Evolutionary conservation across 2,329 filamentous ascomycete genomes (phyloP).

Genomic region (Curvularia hawaiiensis): DNA sequence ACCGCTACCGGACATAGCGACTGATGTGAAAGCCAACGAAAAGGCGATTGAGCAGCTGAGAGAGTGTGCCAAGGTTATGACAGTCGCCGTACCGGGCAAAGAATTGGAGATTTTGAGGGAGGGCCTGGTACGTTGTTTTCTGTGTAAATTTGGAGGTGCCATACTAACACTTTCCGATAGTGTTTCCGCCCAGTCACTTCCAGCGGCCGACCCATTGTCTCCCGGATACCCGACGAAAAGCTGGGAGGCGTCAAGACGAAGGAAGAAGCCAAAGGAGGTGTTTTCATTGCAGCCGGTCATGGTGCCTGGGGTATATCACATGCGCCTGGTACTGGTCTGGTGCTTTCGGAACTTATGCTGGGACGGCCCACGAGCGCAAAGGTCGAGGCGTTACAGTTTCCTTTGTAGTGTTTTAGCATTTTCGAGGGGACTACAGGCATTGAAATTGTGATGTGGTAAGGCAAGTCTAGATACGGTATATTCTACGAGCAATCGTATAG

Average conservation of each 20-base stretch:
- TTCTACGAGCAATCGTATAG: neutral
- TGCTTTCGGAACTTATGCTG: slow-evolving; percentile 72
- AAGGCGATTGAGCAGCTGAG: slow-evolving; percentile 58
- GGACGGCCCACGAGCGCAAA: slow-evolving; percentile 64
- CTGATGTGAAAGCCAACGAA: slow-evolving; percentile 55
- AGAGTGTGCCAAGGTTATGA: slow-evolving; percentile 54
- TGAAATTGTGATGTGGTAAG: neutral
- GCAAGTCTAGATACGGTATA: neutral
- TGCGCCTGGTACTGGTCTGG: slow-evolving; percentile 69
- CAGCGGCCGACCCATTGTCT: slow-evolving; percentile 67
- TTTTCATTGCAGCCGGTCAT: slow-evolving; percentile 74
- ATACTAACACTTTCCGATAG: slow-evolving; percentile 19
- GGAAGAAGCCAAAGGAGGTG: slow-evolving; percentile 59
- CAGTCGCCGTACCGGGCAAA: slow-evolving; percentile 52
- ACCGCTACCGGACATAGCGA: slow-evolving; percentile 63
- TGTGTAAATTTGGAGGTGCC: neutral
- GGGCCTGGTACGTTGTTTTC: slow-evolving; percentile 53
- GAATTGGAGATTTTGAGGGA: slow-evolving; percentile 68
- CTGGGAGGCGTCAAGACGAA: slow-evolving; percentile 59
- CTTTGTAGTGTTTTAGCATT: slow-evolving; percentile 2
- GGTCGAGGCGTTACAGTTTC: slow-evolving; percentile 57
- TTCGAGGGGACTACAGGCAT: neutral
- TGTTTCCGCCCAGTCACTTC: slow-evolving; percentile 76
- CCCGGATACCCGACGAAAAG: slow-evolving; percentile 60
- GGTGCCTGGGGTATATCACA: slow-evolving; percentile 71